Percentiles rank a stretch among this genome's conserved stretches.
Conservation (phyloP, 2,329 filamentous ascomycete species). For the Talaromyces sp. region DNA sequence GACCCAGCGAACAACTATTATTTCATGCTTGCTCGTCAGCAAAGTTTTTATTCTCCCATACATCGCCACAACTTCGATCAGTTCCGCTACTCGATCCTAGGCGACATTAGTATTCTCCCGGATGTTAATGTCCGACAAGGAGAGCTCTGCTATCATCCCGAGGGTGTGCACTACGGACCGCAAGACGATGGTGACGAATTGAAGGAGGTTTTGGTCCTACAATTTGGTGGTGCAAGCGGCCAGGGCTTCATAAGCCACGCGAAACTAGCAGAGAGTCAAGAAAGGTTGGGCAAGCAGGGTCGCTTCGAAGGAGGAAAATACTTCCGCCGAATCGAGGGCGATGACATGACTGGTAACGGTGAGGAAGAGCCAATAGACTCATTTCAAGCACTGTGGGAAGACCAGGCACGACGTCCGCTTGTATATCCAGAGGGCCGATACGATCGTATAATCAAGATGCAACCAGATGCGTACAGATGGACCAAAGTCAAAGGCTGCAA, state of each 20-base stretch:
- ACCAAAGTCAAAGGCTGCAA: neutral
- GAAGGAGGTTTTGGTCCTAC: constrained; percentile 19
- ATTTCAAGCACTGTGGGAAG: constrained; percentile 20
- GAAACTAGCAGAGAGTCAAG: constrained; percentile 6
- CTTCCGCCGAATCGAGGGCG: neutral
- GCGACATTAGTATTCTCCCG: constrained; percentile 12
- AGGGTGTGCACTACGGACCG: constrained; percentile 23
- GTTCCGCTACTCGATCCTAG: constrained; percentile 19
- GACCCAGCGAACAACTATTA: constrained; percentile 17
- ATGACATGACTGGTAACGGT: neutral
- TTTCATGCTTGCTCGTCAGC: constrained; percentile 15
- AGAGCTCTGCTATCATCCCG: constrained; percentile 27
- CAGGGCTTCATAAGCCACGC: constrained; percentile 17
- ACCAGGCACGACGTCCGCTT: constrained; percentile 8
- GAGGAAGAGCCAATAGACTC: constrained; percentile 8
- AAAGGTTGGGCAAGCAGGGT: constrained; percentile 8
- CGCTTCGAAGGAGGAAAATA: constrained; percentile 20
- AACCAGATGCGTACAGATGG: constrained; percentile 11
- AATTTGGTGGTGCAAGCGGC: constrained; percentile 21
- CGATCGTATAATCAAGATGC: constrained; percentile 10
- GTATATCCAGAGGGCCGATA: constrained; percentile 15
- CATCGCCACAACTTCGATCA: constrained; percentile 27
- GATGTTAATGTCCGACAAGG: constrained; percentile 12
- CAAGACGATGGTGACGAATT: constrained; percentile 15
- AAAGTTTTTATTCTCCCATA: constrained; percentile 21